phyloP scores from a whole-genome alignment of 1,284 basidiomycete genomes.

The Cronartium ribicola region DNA sequence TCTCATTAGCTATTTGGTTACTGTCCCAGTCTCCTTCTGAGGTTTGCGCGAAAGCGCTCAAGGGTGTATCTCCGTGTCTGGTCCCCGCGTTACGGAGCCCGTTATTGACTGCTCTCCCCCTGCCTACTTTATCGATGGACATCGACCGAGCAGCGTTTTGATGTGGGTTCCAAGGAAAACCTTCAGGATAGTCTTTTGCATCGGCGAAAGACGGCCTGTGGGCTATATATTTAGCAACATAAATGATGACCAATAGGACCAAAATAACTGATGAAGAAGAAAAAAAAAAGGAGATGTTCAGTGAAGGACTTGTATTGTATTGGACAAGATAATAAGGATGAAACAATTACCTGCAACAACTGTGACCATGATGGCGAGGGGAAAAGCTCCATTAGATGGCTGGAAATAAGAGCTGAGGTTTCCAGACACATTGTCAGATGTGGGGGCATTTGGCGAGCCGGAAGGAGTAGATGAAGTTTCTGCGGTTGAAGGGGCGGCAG shows the following conservation, averaged over 20 bases:
- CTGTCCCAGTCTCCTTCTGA: neutral
- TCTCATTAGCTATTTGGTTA: neutral
- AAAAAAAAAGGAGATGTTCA: neutral
- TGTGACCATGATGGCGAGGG: neutral
- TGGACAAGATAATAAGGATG: neutral
- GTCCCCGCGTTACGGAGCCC: too few species aligned
- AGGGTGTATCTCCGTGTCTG: neutral
- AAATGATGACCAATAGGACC: conserved; percentile 13
- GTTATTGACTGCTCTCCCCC: too few species aligned
- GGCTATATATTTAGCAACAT: conserved; percentile 28
- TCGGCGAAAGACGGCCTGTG: conserved; percentile 34
- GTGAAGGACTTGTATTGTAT: too few species aligned
- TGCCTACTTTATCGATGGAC: too few species aligned
- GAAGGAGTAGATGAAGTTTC: neutral
- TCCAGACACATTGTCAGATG: neutral
- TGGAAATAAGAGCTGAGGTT: neutral
- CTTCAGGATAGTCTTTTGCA: conserved; percentile 32
- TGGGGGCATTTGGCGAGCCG: neutral
- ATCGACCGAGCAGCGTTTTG: too few species aligned
- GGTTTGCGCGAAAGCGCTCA: neutral
- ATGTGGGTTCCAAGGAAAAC: conserved; percentile 39
- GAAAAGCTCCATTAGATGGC: conserved; percentile 4
- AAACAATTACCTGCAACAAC: neutral
- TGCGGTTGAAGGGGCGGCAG: neutral
- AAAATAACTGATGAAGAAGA: neutral